phyloP scores from a whole-genome alignment of 2,329 filamentous ascomycete species.

The Hypomyces perniciosus region DNA sequence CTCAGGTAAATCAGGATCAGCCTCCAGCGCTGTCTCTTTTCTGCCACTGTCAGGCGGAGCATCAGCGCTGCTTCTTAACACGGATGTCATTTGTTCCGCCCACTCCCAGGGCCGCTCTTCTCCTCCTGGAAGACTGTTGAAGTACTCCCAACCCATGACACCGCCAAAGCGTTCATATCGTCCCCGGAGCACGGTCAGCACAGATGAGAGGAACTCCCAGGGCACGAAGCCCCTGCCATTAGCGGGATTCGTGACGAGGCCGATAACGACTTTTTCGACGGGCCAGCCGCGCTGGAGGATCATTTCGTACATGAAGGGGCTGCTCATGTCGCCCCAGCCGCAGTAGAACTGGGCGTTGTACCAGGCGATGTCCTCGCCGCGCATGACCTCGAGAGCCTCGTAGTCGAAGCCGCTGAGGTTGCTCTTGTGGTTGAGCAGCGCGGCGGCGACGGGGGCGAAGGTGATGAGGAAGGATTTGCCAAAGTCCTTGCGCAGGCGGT shows the following conservation, averaged over 20 bases:
- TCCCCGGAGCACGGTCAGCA: constrained; percentile 36
- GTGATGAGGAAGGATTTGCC: constrained; percentile 68
- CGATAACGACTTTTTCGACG: constrained; percentile 68
- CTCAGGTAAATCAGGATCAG: constrained; percentile 22
- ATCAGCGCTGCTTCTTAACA: constrained; percentile 24
- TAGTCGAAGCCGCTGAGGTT: constrained; percentile 83
- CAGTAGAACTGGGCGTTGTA: constrained; percentile 95
- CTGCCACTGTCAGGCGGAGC: not conserved
- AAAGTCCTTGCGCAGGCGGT: constrained; percentile 63
- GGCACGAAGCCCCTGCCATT: constrained; percentile 58
- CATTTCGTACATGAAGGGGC: constrained; percentile 42
- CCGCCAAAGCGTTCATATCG: constrained; percentile 69
- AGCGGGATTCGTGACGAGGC: constrained; percentile 69
- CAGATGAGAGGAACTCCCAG: constrained; percentile 40
- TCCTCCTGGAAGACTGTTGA: constrained; percentile 68
- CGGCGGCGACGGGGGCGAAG: constrained; percentile 74
- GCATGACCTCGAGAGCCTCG: constrained; percentile 61
- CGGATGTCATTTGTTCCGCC: constrained; percentile 60
- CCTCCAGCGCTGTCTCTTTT: constrained; percentile 6
- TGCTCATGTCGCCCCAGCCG: constrained; percentile 63
- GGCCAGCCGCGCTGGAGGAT: constrained; percentile 61
- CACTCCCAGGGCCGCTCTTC: constrained; percentile 65
- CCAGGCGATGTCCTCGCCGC: constrained; percentile 65
- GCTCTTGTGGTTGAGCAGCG: constrained; percentile 46
- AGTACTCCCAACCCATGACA: constrained; percentile 95